These are phyloP conservation scores for Ambrosia trifida DNA, from an alignment of 129 eudicot species.

Conservation along the genomic window DNA sequence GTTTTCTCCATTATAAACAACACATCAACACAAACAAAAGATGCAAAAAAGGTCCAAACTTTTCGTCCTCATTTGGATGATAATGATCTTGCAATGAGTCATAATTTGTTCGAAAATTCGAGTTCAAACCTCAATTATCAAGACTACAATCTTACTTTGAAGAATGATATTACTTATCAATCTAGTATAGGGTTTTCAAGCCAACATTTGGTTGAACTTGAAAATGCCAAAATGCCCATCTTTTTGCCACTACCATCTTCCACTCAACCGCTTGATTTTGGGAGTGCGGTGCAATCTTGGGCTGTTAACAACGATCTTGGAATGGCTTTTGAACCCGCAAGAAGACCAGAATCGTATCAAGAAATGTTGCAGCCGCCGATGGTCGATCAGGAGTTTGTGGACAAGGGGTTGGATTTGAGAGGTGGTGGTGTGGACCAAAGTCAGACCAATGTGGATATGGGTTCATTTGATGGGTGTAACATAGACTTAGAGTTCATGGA, in stretches of 20 bases:
- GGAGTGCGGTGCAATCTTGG: slow-evolving; percentile 42
- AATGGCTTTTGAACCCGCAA: slow-evolving; percentile 26
- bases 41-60: slow-evolving; percentile 35
- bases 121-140: slow-evolving; percentile 39
- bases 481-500: slow-evolving; percentile 77
- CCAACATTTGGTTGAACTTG: slow-evolving; percentile 39
- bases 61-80: slow-evolving; percentile 22
- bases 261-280: slow-evolving; percentile 39
- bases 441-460: slow-evolving; percentile 32
- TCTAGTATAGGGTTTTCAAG: slow-evolving; percentile 38
- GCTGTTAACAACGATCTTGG: slow-evolving; percentile 13
- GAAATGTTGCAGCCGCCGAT: slow-evolving; percentile 31
- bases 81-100: slow-evolving; percentile 15
- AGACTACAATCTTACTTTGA: slow-evolving; percentile 32
- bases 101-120: slow-evolving; percentile 31
- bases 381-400: slow-evolving; percentile 30
- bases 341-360: slow-evolving; percentile 29
- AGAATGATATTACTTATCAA: slow-evolving; percentile 18
- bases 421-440: slow-evolving; percentile 20
- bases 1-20: slow-evolving; percentile 44
- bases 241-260: slow-evolving; percentile 34
- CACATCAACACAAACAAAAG: slow-evolving; percentile 42
- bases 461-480: slow-evolving; percentile 50
- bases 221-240: slow-evolving; percentile 30
- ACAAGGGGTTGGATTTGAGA: slow-evolving; percentile 25